A percentile compares a stretch with the other conserved stretches of the same genome.
These are phyloP conservation scores for Debaryomyces prosopidis DNA, from an alignment of 805 yeast species.

Conservation along the genomic window DNA sequence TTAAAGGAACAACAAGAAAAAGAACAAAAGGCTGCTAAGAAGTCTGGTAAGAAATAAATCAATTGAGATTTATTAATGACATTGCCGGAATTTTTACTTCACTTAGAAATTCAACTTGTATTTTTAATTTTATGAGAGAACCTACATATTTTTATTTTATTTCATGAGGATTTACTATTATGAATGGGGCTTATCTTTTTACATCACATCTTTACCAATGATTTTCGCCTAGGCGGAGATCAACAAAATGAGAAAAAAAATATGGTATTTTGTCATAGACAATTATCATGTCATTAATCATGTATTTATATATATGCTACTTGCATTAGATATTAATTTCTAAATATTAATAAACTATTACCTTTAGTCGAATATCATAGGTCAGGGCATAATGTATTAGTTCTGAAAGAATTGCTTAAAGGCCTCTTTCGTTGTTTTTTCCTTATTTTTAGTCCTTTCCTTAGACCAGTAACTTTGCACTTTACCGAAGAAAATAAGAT, in stretches of 20 bases:
- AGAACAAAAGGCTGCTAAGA: conserved; percentile 58
- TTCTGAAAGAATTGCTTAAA: conserved; percentile 13
- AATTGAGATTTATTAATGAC: neutral
- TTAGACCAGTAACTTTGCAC: conserved; percentile 21
- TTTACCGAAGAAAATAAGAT: conserved; percentile 14
- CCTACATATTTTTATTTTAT: neutral
- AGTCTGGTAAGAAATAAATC: conserved; percentile 33
- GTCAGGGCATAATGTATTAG: neutral
- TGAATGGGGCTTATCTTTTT: neutral
- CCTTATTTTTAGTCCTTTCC: conserved; percentile 13
- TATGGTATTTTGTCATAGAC: neutral
- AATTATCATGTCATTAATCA: neutral
- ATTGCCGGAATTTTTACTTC: neutral
- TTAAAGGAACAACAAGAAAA: conserved; percentile 94
- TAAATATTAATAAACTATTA: neutral
- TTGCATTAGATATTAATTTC: neutral
- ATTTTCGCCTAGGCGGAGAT: too few species aligned
- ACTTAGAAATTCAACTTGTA: neutral
- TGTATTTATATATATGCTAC: neutral
- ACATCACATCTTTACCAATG: neutral
- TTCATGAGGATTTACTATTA: neutral
- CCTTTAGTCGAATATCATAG: neutral
- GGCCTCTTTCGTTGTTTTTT: conserved; percentile 17
- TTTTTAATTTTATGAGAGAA: neutral
- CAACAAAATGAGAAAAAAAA: neutral